Evolutionary conservation across 2,329 filamentous ascomycete genomes (phyloP), one percentile per base, ranked within the genome.

Genomic region (Pseudomassariella vexata): DNA sequence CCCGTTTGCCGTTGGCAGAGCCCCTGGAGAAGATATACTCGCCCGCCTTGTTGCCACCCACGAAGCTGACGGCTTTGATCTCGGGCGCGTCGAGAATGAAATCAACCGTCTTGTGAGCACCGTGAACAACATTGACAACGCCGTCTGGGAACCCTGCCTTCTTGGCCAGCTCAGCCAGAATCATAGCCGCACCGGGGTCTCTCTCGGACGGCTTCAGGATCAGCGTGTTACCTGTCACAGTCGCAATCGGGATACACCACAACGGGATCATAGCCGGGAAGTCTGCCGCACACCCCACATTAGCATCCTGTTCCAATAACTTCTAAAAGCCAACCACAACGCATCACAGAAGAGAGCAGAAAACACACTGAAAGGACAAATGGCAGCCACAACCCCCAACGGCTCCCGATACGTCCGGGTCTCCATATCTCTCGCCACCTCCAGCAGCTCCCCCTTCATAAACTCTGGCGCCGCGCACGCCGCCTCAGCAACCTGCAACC

Each of bases 211-310:
- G 85, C 72, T 94, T 94, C 47, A 94, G 68, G 46, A 94, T 76
- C 37, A 88, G 68, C 10, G 84, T 89, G 67, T 94, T 94, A 32
- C 85, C 85, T 12, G 83, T 87, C 18, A 89, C 76, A 25, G 85
- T 85, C 28, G 85, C 85, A 47, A 92, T 84, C 23, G 85, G 86
- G 40, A 94, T 88, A 39, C 76, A 87, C 85, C 85, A 94, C n/a
- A 94, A 71, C 4, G 85, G 86, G 57, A 94, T 92, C 85, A 94
- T 94, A 48, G 85, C 85, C 25, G 85, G 85, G 64, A 92, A 92
- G 68, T 92, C 81, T 85, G 39, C 32, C n/a, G 24, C 21, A 23
- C 12, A 23, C 10, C 5, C 24, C 8, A 9, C 10, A 28, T 44
- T 40, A 46, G 44, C 31, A n/a, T n/a, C n/a, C n/a, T n/a, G n/a